A percentile compares a stretch with the other conserved stretches of the same genome.
phyloP scores from a whole-genome alignment of 768 basidiomycete genomes.

The Rubroboletus satanas region DNA sequence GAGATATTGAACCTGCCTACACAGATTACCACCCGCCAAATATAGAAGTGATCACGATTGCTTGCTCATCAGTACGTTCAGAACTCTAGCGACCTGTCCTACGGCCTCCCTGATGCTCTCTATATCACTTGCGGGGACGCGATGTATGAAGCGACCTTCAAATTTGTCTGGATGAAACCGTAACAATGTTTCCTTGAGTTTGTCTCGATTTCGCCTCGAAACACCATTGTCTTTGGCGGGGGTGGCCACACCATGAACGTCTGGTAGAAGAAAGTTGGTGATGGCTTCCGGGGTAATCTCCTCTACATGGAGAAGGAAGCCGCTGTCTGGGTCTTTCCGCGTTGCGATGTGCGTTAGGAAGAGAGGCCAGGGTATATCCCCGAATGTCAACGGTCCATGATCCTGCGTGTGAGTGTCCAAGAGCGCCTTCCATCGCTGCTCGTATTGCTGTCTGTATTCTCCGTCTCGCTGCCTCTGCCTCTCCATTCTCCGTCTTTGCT shows the following conservation, averaged over 20 bases:
- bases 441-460: conserved; percentile 51
- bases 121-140: conserved; percentile 44
- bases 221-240: conserved; percentile 19
- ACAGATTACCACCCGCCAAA: not conserved
- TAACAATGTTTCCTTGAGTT: conserved; percentile 60
- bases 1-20: not conserved
- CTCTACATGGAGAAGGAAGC: conserved; percentile 34
- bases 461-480: conserved; percentile 42
- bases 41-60: conserved; percentile 1
- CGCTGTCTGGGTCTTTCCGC: conserved; percentile 12
- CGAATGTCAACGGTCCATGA: conserved; percentile 40
- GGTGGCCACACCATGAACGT: not conserved
- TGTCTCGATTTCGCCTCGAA: conserved; percentile 53
- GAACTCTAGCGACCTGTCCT: conserved; percentile 56
- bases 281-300: conserved; percentile 56
- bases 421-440: conserved; percentile 53
- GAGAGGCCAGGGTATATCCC: conserved; percentile 75
- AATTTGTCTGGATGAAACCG: conserved; percentile 84
- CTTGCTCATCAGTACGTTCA: conserved; percentile 53
- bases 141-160: conserved; percentile 63
- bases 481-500: conserved; percentile 45
- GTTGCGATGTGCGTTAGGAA: conserved; percentile 29
- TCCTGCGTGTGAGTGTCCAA: conserved; percentile 30
- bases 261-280: conserved; percentile 51
- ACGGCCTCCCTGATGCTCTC: conserved; percentile 55